Evolutionary conservation across 768 basidiomycete species (phyloP), one percentile per base, ranked within the genome.

Genomic region (Agaricus sinodeliciosus): DNA sequence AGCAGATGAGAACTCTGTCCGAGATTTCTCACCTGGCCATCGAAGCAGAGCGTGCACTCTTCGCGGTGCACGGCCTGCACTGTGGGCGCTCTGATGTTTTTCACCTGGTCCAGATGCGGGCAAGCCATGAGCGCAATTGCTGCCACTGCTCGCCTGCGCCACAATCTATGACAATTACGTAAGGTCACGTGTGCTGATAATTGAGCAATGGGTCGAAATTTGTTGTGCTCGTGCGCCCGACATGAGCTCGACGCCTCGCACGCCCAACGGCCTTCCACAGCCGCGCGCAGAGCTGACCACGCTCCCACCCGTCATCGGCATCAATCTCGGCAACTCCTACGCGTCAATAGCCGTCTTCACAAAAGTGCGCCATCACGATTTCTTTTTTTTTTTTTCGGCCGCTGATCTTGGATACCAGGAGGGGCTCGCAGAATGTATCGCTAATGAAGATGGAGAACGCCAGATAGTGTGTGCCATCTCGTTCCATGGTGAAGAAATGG

Each of bases 1-100:
- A 27, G 34, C 42, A 37, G 31, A 31, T n/a, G 28, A 16, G n/a
- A 16, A 22, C 22, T 1, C 9, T 18, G 31, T 6, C 11, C 31
- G n/a, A 15, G 31, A 44, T 46, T 16, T 31, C 66, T 54, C 27
- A 86, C 92, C 81, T 97, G 94, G 61, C 81, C 82, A 67, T 97
- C 94, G 65, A 97, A 99, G 63, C 95, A 99, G 55, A 94, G 93
- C 0, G 94, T 96, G 63, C 95, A 99, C 67, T 98, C 94, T 69
- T 96, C 92, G 7, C 94, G 72, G 59, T 94, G 85, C 0, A 93
- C 89, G 0, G 79, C 78, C 56, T 92, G 85, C 0, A 85, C 69
- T 44, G 68, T 77, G 0, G 90, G 90, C 0, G 72, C 72, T 34
- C 72, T 65, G 0, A 91, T 69, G 11, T 60, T 69, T 43, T 72